These are phyloP conservation scores for Solanum tarapatanum DNA, from an alignment of 257 asterid species.

Conservation along the genomic window DNA sequence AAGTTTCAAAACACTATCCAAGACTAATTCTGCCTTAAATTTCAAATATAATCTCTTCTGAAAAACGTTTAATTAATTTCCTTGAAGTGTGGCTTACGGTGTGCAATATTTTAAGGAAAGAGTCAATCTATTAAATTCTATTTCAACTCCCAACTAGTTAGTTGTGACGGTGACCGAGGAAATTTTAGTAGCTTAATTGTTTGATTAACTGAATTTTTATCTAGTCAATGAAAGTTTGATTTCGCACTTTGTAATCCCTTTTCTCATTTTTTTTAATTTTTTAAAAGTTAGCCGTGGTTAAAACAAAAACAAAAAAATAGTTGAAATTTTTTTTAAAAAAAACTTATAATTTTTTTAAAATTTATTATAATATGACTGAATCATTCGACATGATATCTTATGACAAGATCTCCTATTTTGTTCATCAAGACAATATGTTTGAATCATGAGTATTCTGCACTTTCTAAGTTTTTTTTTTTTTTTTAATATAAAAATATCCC, in stretches of 20 bases:
- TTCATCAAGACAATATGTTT: not conserved
- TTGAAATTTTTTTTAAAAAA: no score
- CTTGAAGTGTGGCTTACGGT: not conserved
- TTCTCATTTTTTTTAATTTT: no score
- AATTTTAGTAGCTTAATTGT: no score
- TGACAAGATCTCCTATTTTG: not conserved
- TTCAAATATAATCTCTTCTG: not conserved
- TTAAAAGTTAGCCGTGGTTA: no score
- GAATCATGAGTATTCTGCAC: not conserved
- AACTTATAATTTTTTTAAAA: no score
- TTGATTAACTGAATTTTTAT: not conserved
- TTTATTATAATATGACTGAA: not conserved
- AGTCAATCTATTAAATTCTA: not conserved
- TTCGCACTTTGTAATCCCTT: rapidly evolving
- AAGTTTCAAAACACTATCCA: not conserved
- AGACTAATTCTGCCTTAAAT: not conserved
- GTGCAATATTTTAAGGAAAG: not conserved
- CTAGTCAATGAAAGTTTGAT: rapidly evolving
- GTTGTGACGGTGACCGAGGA: rapidly evolving
- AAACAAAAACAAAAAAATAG: no score
- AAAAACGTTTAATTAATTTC: not conserved
- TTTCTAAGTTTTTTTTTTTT: not conserved
- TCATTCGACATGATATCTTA: not conserved
- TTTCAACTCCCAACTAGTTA: not conserved
- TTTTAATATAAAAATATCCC: no score